Percentiles rank a stretch among this genome's conserved stretches.
phyloP scores from a whole-genome alignment of 768 basidiomycete genomes.

The Coprinopsis cinerea region DNA sequence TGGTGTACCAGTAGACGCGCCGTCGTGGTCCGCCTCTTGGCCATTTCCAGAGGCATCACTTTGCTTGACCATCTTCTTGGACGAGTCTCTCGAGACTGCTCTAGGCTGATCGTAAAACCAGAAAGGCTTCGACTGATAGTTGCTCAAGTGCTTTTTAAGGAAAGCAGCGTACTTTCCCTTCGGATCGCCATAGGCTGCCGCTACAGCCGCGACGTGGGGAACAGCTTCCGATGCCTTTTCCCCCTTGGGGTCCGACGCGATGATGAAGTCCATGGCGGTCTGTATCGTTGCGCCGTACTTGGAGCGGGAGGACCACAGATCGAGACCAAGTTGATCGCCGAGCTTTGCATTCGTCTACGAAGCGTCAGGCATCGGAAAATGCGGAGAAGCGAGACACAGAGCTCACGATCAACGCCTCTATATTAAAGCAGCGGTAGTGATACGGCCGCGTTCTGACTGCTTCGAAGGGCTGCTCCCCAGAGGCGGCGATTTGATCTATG shows the following conservation, averaged over 20 bases:
- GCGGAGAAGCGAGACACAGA: too few relatives aligned
- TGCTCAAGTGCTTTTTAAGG: constrained; percentile 25
- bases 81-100: neutral
- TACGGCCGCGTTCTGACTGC: constrained; percentile 46
- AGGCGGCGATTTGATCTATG: constrained; percentile 41
- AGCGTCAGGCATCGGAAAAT: too few relatives aligned
- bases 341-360: constrained; percentile 48
- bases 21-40: too few relatives aligned
- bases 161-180: constrained; percentile 42
- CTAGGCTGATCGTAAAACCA: constrained; percentile 45
- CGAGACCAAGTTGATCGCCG: constrained; percentile 42
- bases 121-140: constrained; percentile 33
- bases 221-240: constrained; percentile 36
- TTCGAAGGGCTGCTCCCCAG: constrained; percentile 56
- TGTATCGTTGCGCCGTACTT: constrained; percentile 48
- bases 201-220: constrained; percentile 47
- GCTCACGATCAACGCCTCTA: constrained; percentile 52
- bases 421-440: constrained; percentile 55
- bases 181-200: constrained; percentile 50
- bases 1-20: neutral
- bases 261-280: constrained; percentile 43
- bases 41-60: neutral
- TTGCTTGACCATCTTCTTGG: constrained; percentile 1
- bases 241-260: constrained; percentile 33
- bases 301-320: constrained; percentile 42